phyloP scores from a whole-genome alignment of 1,284 basidiomycete genomes.

The Cutaneotrichosporon mucoides region DNA sequence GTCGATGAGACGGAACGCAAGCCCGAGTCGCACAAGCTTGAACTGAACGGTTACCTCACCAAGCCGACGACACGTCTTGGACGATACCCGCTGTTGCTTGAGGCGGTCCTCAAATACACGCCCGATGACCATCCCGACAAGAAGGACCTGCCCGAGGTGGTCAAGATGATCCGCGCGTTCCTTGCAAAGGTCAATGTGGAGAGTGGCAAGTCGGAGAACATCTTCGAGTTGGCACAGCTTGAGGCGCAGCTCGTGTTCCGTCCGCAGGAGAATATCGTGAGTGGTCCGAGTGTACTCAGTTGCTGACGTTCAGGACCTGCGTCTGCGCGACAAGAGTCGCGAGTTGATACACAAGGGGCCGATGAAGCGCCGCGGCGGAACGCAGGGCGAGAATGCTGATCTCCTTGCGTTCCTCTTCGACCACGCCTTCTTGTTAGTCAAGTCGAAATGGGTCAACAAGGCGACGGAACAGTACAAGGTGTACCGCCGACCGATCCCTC shows the following conservation, averaged over 20 bases:
- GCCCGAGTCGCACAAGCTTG: conserved; percentile 92
- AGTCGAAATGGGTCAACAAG: conserved; percentile 79
- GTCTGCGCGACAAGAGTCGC: conserved; percentile 77
- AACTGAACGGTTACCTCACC: conserved; percentile 96
- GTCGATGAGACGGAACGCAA: conserved; percentile 91
- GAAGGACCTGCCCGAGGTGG: conserved; percentile 68
- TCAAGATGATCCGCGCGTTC: conserved; percentile 77
- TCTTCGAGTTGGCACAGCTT: conserved; percentile 86
- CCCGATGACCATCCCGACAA: conserved; percentile 88
- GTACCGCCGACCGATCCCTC: conserved; percentile 89
- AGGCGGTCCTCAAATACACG: conserved; percentile 90
- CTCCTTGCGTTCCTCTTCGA: conserved; percentile 94
- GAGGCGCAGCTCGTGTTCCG: conserved; percentile 83
- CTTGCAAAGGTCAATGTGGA: conserved; percentile 85
- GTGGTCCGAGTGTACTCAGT: too few species aligned
- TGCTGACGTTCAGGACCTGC: conserved; percentile 56
- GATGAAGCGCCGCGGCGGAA: conserved; percentile 78
- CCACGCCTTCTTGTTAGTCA: conserved; percentile 93
- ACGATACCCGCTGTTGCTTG: conserved; percentile 87
- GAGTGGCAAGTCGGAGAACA: conserved; percentile 86
- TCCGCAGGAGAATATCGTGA: conserved; percentile 68
- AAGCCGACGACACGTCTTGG: conserved; percentile 97
- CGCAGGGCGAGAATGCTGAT: conserved; percentile 75
- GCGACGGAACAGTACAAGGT: conserved; percentile 83
- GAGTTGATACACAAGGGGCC: conserved; percentile 93